A percentile compares a stretch with the other conserved stretches of the same genome.
Conservation (phyloP, 2,329 filamentous ascomycete species). For the Corynespora cassiicola region DNA sequence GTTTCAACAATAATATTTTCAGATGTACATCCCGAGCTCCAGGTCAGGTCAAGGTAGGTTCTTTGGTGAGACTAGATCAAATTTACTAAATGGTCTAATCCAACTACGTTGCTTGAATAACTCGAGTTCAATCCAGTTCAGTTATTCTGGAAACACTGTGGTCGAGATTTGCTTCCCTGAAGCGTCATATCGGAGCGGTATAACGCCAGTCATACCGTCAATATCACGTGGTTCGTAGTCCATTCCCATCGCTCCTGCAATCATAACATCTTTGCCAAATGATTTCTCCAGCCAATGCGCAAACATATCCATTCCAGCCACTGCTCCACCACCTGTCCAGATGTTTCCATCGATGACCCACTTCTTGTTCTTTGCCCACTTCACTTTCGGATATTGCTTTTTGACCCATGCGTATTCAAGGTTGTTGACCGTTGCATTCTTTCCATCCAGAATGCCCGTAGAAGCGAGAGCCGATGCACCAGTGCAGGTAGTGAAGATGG, state of each 20-base stretch:
- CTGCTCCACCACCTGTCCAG: slow-evolving; percentile 4
- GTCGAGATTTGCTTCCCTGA: slow-evolving; percentile 5
- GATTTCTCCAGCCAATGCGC: slow-evolving; percentile 5
- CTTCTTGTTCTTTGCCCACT: slow-evolving; percentile 7
- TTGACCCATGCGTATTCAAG: slow-evolving; percentile 3
- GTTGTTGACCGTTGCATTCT: slow-evolving; percentile 7
- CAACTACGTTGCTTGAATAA: no score
- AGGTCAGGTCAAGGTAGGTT: no score
- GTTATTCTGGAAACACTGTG: slow-evolving; percentile 4
- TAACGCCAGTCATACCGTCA: slow-evolving; percentile 4
- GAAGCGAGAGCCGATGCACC: slow-evolving; percentile 6
- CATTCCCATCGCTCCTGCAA: neutral
- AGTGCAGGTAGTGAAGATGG: slow-evolving; percentile 7
- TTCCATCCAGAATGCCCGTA: slow-evolving; percentile 4
- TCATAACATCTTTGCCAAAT: slow-evolving; percentile 6
- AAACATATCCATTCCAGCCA: slow-evolving; percentile 9
- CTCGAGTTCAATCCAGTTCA: no score
- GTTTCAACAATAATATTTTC: no score
- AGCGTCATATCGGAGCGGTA: slow-evolving; percentile 4
- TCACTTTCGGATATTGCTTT: slow-evolving; percentile 4
- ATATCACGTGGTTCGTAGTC: slow-evolving; percentile 7
- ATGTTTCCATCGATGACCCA: slow-evolving; percentile 8
- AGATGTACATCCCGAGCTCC: no score
- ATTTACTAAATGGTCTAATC: no score
- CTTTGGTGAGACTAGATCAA: no score